Evolutionary conservation across 1,284 basidiomycete species (phyloP).

Genomic region (Apiotrichum laibachii): DNA sequence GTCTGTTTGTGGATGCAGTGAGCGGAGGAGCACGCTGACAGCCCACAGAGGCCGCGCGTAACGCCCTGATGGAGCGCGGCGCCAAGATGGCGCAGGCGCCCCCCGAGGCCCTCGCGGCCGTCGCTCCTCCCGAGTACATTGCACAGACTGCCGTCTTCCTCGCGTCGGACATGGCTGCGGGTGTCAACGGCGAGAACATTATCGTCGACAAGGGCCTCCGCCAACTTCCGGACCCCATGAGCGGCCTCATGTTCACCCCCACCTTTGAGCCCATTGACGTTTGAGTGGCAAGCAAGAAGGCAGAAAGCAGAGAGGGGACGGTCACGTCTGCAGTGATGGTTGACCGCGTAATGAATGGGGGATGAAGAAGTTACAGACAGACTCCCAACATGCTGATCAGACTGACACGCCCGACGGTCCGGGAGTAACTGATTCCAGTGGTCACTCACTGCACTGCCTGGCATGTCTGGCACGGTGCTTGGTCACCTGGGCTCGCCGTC

Average conservation of each 20-base stretch:
- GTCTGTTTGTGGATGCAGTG: neutral
- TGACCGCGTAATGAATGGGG: no score
- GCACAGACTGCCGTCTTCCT: conserved; percentile 18
- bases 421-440: no score
- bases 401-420: no score
- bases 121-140: conserved; percentile 11
- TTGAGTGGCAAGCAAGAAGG: neutral
- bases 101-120: conserved; percentile 6
- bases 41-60: neutral
- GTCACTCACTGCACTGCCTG: no score
- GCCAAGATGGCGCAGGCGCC: neutral
- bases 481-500: no score
- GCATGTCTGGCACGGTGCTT: no score
- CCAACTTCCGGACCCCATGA: conserved; percentile 9
- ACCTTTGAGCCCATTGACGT: conserved; percentile 9
- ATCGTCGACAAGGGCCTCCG: conserved; percentile 16
- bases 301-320: no score
- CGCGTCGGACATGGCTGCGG: conserved; percentile 8
- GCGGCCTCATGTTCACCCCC: conserved; percentile 10
- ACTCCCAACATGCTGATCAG: no score
- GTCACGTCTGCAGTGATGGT: neutral
- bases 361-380: no score
- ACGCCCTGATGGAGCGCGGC: neutral
- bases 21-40: neutral
- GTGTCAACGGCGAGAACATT: conserved; percentile 20